Evolutionary conservation across 2,329 filamentous ascomycete species (phyloP).

Genomic region (Metarhizium sp.): DNA sequence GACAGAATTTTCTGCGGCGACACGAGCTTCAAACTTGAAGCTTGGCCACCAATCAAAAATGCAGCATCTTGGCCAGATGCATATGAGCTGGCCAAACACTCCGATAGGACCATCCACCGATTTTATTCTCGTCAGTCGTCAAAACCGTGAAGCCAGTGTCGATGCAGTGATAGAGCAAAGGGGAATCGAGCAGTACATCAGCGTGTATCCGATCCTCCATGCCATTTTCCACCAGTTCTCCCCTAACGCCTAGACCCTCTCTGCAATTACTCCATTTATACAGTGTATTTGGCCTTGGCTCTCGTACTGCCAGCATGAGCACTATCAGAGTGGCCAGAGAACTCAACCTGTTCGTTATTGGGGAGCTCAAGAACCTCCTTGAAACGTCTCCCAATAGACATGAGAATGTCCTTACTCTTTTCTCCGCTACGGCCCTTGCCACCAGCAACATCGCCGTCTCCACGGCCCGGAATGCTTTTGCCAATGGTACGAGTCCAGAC

Average conservation of each 20-base stretch:
- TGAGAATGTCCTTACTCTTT: slow-evolving; percentile 77
- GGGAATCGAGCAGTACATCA: neutral
- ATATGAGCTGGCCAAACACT: neutral
- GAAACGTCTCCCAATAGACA: slow-evolving; percentile 80
- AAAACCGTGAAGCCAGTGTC: neutral
- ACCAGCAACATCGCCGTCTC: slow-evolving; percentile 61
- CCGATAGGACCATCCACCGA: neutral
- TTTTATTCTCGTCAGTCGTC: slow-evolving; percentile 1
- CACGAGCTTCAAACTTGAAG: neutral
- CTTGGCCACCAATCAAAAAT: neutral
- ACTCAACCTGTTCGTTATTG: slow-evolving; percentile 72
- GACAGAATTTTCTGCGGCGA: neutral
- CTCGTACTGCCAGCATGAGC: slow-evolving; percentile 89
- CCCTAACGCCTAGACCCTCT: neutral
- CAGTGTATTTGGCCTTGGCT: slow-evolving; percentile 87
- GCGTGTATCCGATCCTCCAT: slow-evolving; percentile 16
- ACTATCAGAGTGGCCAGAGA: slow-evolving; percentile 92
- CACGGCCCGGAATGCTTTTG: slow-evolving; percentile 68
- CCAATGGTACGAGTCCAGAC: slow-evolving; percentile 95
- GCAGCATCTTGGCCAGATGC: neutral
- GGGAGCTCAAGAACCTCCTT: slow-evolving; percentile 84
- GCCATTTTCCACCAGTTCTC: slow-evolving; percentile 8
- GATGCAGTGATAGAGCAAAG: neutral
- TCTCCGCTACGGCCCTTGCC: slow-evolving; percentile 69
- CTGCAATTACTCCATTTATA: slow-evolving; percentile 40